phyloP scores from a whole-genome alignment of 1,284 basidiomycete genomes.

The Cryptococcus sp. region DNA sequence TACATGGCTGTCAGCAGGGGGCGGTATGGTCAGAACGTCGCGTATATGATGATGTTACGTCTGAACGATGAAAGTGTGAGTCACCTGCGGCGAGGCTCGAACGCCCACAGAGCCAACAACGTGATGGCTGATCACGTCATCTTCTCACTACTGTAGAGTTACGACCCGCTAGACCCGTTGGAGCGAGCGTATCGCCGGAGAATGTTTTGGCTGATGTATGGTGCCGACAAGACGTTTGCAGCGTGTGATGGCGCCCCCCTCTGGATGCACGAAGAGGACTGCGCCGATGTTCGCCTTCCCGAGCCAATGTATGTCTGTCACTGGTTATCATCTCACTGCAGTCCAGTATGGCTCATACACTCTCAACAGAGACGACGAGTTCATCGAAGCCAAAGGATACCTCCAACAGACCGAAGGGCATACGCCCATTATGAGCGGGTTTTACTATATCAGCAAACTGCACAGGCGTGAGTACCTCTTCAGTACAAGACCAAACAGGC shows the following conservation, averaged over 20 bases:
- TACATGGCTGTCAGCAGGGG: slow-evolving; percentile 16
- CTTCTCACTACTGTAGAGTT: slow-evolving; percentile 18
- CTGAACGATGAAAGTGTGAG: slow-evolving; percentile 43
- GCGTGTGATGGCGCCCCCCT: slow-evolving; percentile 62
- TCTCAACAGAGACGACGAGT: slow-evolving; percentile 47
- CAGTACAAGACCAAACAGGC: slow-evolving; percentile 32
- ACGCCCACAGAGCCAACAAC: too few species aligned
- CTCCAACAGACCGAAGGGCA: slow-evolving; percentile 41
- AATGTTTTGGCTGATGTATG: slow-evolving; percentile 49
- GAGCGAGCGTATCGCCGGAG: slow-evolving; percentile 39
- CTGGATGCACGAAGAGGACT: slow-evolving; percentile 79
- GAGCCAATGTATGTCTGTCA: slow-evolving; percentile 34
- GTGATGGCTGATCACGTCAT: too few species aligned
- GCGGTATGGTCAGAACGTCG: slow-evolving; percentile 40
- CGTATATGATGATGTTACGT: slow-evolving; percentile 35
- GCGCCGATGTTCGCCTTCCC: slow-evolving; percentile 43
- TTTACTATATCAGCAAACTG: slow-evolving; percentile 41
- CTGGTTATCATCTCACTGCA: neutral
- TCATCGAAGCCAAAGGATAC: slow-evolving; percentile 44
- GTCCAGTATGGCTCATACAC: neutral
- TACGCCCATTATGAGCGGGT: slow-evolving; percentile 44
- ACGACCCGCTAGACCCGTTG: slow-evolving; percentile 37
- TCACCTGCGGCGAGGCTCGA: neutral
- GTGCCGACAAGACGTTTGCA: slow-evolving; percentile 46
- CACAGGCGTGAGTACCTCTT: slow-evolving; percentile 33